Base-by-base conservation (phyloP, 164 flowering plant species). In the Berberis vulgaris region DNA sequence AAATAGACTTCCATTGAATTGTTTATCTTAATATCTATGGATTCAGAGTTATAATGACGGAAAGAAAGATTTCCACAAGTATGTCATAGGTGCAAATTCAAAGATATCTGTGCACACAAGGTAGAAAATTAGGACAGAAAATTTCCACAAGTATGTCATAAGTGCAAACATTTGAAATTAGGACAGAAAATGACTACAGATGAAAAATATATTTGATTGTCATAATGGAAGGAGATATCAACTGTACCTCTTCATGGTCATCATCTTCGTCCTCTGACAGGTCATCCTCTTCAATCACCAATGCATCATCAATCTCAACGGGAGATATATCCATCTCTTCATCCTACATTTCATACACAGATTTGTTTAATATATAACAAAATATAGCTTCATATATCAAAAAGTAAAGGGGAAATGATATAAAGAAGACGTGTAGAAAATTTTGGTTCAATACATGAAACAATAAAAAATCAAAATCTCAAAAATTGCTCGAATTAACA, bases 241-340 rank as follows among this genome's bases (percentile, higher is more conserved):
- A 38, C 26, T 80, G 63, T 79, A 90, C 99, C 82, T 91, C 96
- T 58, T 93, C 96, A 61, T 84, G 85, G 55, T 87, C 96, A 58
- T 85, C 97, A 68, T 94, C 96, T 26, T 88, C 97, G 60, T 91
- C 97, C 66, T 91, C 99, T 42, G 99, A 94, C 45, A 91, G 81
- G 70, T 94, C 96, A 68, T 90, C 98, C 76, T 90, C 98, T 77
- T 91, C 99, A 76, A 91, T 91, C 68, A 94, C 93, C 83, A 94
- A 78, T 1, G 91, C 88, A 69, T 91, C 97, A 72, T 94, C 99
- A 58, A 89, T 84, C 66, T 89, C 96, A 57, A 83, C 86, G 64
- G 85, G 95, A 53, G 99, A 87, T 54, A 84, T 78, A 46, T 87
- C 97, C 81, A 94, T 70, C 45, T 89, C 96, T 69, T 89, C 99